Evolutionary conservation across 2,329 filamentous ascomycete genomes (phyloP), one percentile per base, ranked within the genome.

Genomic region (Septoria linicola): DNA sequence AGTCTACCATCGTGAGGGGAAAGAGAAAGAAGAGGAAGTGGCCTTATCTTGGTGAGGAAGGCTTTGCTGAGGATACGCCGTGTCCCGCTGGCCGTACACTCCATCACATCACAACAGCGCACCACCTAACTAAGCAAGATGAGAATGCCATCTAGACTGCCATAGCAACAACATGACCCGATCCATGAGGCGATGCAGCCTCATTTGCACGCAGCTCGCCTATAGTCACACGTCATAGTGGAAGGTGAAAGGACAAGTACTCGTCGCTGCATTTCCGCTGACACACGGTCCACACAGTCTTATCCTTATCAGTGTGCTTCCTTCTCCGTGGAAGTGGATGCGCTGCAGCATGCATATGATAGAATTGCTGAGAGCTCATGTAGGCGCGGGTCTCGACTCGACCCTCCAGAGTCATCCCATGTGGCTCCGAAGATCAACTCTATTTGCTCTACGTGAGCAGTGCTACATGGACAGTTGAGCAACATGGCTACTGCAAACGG

Each of bases 1-100:
- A 54, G 25, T 51, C 49, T 44, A 56, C 49, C 70, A 72, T 73
- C 20, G 59, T 66, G 68, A 58, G 55, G 63, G 54, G 57, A 59
- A 55, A 55, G 45, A 42, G 41, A 60, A 54, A 51, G 42, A 40
- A 54, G 43, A 45, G 41, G 55, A 40, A 57, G 55, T 54, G 44
- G 43, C 23, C 40, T 37, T 40, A 39, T 39, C 21, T 39, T 31
- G 16, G 25, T 34, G 19, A 40, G 30, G 16, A n/a, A n/a, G n/a
- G n/a, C n/a, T 44, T 35, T 20, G 21, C 41, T 23, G 8, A 23
- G 41, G 19, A 35, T 8, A 44, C 19, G 27, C 31, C 34, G 41
- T 34, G 41, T 44, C 41, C 27, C 27, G 27, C 31, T 44, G 41
- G 41, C 41, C 8, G 41, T 19, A 32, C 7, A 43, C 8, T 32